Evolutionary conservation across 495 filamentous ascomycete species (phyloP).

Genomic region (Xylaria grammica): DNA sequence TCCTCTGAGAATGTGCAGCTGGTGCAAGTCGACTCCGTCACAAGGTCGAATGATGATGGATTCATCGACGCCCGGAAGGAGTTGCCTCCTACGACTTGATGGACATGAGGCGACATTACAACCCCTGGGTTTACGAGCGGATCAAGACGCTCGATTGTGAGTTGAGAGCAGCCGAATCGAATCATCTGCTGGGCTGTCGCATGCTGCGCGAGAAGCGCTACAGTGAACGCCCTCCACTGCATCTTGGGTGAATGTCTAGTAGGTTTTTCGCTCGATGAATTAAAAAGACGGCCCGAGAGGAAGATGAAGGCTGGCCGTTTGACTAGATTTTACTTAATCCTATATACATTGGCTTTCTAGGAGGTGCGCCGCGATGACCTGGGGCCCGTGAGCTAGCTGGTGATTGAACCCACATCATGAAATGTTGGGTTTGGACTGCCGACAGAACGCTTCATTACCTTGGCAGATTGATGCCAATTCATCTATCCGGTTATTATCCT

Average conservation of each 20-base stretch:
- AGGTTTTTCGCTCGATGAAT: not conserved
- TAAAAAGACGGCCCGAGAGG: constrained; percentile 1
- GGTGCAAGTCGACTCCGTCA: constrained; percentile 41
- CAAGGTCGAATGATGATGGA: constrained; percentile 37
- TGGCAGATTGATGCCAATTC: constrained; percentile 7
- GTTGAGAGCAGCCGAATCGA: constrained; percentile 49
- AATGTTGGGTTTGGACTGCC: constrained; percentile 8
- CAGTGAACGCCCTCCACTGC: constrained; percentile 32
- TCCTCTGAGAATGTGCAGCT: constrained; percentile 44
- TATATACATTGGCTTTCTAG: constrained; percentile 10
- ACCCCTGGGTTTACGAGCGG: constrained; percentile 45
- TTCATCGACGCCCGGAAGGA: constrained; percentile 43
- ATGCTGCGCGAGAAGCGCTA: constrained; percentile 28
- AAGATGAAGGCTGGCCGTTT: not conserved
- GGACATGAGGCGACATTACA: constrained; percentile 39
- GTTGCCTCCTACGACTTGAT: constrained; percentile 46
- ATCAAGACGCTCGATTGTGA: constrained; percentile 44
- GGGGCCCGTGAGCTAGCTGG: not conserved
- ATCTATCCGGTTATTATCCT: constrained; percentile 32
- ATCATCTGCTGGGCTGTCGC: constrained; percentile 40
- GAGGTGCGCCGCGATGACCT: not conserved
- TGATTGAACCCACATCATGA: not conserved
- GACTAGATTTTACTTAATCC: not conserved
- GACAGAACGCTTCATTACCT: not conserved
- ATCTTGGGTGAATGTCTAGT: constrained; percentile 24